Evolutionary conservation across 306 rosid genomes (phyloP), one percentile per base, ranked within the genome.

Genomic region (Quercus robur): DNA sequence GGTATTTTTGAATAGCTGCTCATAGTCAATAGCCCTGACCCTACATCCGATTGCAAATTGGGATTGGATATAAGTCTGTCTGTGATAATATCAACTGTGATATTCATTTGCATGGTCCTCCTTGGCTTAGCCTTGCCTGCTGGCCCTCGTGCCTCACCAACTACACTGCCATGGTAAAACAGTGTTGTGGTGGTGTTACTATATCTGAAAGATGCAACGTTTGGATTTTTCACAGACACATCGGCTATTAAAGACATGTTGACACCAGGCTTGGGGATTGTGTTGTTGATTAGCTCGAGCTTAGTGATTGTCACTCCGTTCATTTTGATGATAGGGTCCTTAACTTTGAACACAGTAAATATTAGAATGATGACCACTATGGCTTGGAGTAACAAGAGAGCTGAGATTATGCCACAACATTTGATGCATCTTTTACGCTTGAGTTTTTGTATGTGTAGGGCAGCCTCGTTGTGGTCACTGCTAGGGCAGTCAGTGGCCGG

Each of bases 151-250:
- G 89, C 97, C 80, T 90, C 92, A 1, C 97, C 97, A 1, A 82
- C 82, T 76, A 81, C 64, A 18, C 18, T 30, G 6, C 86, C 89
- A 14, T 76, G 76, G 55, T 86, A 87, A 67, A 67, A 84, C 77
- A 92, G 9, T 3, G 86, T 72, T 13, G 97, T 88, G 58, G 89
- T 84, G 11, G 94, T 92, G 87, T 90, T 92, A 23, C 67, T 82
- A 55, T 86, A 92, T 79, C 46, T 85, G 21, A 92, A 92, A 2
- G 91, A 84, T 12, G 89, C 90, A n/a, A 59, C 73, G 79, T 90
- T 92, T 0, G 92, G 90, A 26, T 84, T 91, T 51, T 91, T 88
- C 6, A 92, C 88, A 0, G 92, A 92, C 30, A 92, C 89, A 33
- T 90, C 84, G 0, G 91, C 92, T 0, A 72, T 70, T 2, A 88